Percentiles rank a stretch among this genome's conserved stretches.
phyloP scores from a whole-genome alignment of 192 early-diverging fungal species.

The Coemansia sp. region DNA sequence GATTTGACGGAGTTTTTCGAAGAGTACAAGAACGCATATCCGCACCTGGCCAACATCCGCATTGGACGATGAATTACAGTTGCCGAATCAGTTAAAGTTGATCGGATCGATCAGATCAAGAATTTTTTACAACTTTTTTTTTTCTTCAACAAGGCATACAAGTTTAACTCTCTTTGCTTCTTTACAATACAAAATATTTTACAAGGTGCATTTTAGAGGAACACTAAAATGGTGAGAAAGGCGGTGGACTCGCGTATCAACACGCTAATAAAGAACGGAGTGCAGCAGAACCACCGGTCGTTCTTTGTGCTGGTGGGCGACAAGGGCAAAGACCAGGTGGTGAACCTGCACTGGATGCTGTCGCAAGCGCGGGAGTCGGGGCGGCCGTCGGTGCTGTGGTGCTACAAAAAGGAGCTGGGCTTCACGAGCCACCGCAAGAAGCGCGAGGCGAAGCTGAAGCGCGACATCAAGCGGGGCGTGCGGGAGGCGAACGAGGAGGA shows the following conservation, averaged over 20 bases:
- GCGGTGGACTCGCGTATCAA: constrained; percentile 93
- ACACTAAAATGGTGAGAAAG: constrained; percentile 70
- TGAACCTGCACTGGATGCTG: constrained; percentile 95
- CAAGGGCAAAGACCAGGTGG: constrained; percentile 87
- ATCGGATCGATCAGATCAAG: neutral
- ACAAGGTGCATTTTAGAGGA: neutral
- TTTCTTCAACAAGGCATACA: neutral
- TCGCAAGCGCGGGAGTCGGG: constrained; percentile 89
- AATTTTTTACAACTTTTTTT: neutral
- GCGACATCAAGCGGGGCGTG: constrained; percentile 87
- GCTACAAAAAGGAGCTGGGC: constrained; percentile 98
- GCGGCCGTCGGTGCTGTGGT: constrained; percentile 97
- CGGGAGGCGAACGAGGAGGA: constrained; percentile 92
- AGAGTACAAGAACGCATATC: neutral
- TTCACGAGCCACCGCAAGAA: constrained; percentile 96
- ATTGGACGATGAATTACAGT: neutral
- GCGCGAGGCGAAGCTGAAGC: constrained; percentile 94
- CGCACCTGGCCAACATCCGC: neutral
- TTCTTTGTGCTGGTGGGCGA: constrained; percentile 98
- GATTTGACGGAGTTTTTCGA: neutral
- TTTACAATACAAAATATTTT: neutral
- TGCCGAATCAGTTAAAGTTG: too few species aligned
- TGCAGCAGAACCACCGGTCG: constrained; percentile 86
- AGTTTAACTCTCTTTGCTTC: neutral
- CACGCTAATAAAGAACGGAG: constrained; percentile 88